Evolutionary conservation across 192 early-diverging fungal species (phyloP), one percentile per base, ranked within the genome.

Genomic region (Backusella morwellensis): DNA sequence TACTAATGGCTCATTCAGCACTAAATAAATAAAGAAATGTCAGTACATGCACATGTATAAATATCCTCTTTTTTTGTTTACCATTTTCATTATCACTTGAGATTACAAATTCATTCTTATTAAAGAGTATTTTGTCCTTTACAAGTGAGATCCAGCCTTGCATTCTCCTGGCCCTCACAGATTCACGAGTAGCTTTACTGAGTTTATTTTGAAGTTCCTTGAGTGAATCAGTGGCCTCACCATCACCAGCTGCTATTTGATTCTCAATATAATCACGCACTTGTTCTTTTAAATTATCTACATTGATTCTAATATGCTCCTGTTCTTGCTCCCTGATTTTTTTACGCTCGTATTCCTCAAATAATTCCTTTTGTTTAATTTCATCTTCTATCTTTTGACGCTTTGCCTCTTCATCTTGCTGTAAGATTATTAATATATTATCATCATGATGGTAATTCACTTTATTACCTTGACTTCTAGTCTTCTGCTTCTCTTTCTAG

Each of bases 401-500:
- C 19, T 50, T 72, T 4, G 15, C 26, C 9, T 72, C 14, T 72
- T 47, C 40, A 50, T 72, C 70, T 14, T 34, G 17, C 67, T 68
- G 15, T 19, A 68, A 8, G 0, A 34, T 35, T n/a, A 67, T 70
- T 44, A 6, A 6, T 54, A 19, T 7, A 17, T 54, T 54, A n/a
- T 54, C 19, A n/a, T 54, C 12, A 32, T 32, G 32, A 32, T 32
- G 1, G 2, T 3, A 3, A 32, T 3, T 32, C 32, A 32, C 32
- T 32, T 32, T 32, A 32, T 54, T 54, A 54, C 36, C 23, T 72
- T 72, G 29, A 50, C 44, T 44, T 72, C 70, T 34, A 72, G 34
- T 72, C 70, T 44, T 47, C 70, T 72, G 19, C 70, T 72, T 72
- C 44, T 47, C 5, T 72, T 72, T 72, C 32, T 72, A 12, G 70